phyloP scores from a whole-genome alignment of 495 filamentous ascomycete species.

The Staphylotrichum tortipilum region DNA sequence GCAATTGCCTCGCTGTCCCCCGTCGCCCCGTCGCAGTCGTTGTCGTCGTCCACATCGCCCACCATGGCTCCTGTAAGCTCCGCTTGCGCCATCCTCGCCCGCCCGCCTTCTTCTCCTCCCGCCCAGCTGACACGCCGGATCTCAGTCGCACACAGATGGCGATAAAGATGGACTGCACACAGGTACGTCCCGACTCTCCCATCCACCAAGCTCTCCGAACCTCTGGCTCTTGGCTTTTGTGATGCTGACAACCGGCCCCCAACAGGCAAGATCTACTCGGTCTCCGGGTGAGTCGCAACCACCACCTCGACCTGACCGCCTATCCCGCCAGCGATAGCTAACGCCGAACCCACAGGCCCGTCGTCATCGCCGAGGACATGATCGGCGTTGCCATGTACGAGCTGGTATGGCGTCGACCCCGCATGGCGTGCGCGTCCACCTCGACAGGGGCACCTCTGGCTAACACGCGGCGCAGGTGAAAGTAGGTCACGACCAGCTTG shows the following conservation, averaged over 20 bases:
- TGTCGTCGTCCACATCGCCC: too few species aligned
- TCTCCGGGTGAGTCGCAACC: slow-evolving; percentile 57
- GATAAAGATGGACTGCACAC: slow-evolving; percentile 31
- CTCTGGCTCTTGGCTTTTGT: too few species aligned
- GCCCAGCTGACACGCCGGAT: not conserved
- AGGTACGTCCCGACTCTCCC: slow-evolving; percentile 17
- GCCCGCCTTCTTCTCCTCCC: too few species aligned
- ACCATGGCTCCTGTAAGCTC: slow-evolving; percentile 56
- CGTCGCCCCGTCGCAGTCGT: too few species aligned
- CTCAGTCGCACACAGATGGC: slow-evolving; percentile 26
- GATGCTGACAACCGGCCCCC: too few species aligned
- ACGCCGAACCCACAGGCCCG: slow-evolving; percentile 53
- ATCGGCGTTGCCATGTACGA: slow-evolving; percentile 99
- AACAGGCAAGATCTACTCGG: slow-evolving; percentile 69
- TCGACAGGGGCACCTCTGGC: slow-evolving; percentile 19
- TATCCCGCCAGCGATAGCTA: slow-evolving; percentile 12
- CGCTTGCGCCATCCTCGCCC: not conserved
- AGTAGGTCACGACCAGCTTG: slow-evolving; percentile 81
- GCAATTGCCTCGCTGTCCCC: slow-evolving; percentile 26
- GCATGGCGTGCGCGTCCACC: not conserved
- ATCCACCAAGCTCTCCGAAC: too few species aligned
- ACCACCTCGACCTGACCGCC: not conserved
- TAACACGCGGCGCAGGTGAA: slow-evolving; percentile 47
- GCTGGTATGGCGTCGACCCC: slow-evolving; percentile 44
- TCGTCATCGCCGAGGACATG: slow-evolving; percentile 97